Evolutionary conservation across 495 filamentous ascomycete genomes (phyloP).

Genomic region (Penicillium alfredii): DNA sequence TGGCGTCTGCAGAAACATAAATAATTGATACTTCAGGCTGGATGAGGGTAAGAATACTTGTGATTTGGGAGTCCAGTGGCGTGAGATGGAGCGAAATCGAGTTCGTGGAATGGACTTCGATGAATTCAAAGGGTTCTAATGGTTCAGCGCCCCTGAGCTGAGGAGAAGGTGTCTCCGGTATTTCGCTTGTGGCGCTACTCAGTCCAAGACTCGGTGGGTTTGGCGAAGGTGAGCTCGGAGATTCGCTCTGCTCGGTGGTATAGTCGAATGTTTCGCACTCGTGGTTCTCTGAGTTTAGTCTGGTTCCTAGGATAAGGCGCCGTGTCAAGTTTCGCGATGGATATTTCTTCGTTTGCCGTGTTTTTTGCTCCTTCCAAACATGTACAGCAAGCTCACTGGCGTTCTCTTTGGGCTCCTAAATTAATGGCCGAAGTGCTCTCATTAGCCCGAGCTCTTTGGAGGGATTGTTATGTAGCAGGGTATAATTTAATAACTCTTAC

Average conservation of each 20-base stretch:
- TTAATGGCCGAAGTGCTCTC: not conserved
- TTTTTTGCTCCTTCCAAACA: slow-evolving; percentile 29
- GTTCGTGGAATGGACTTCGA: not conserved
- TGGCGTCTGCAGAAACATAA: not conserved
- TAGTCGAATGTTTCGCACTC: not conserved
- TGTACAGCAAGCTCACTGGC: slow-evolving; percentile 29
- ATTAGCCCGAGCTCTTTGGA: slow-evolving; percentile 1
- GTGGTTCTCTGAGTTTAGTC: not conserved
- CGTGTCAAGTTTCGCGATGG: not conserved
- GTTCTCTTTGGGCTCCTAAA: slow-evolving; percentile 38
- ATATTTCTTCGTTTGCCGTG: not conserved
- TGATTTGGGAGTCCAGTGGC: not conserved
- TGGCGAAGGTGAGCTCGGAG: not conserved
- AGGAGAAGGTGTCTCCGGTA: slow-evolving; percentile 24
- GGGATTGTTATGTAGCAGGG: not conserved
- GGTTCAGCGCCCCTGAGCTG: not conserved
- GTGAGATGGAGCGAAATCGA: not conserved
- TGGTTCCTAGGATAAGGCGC: too few relatives aligned
- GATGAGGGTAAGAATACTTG: too few relatives aligned
- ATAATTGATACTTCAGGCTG: too few relatives aligned
- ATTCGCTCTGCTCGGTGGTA: not conserved
- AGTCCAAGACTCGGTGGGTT: not conserved
- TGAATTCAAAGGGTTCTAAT: not conserved
- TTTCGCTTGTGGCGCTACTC: slow-evolving; percentile 8
- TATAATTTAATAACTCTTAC: not conserved